Evolutionary conservation across 179 eudicot genomes (phyloP).

Genomic region (Beta lomatogona): DNA sequence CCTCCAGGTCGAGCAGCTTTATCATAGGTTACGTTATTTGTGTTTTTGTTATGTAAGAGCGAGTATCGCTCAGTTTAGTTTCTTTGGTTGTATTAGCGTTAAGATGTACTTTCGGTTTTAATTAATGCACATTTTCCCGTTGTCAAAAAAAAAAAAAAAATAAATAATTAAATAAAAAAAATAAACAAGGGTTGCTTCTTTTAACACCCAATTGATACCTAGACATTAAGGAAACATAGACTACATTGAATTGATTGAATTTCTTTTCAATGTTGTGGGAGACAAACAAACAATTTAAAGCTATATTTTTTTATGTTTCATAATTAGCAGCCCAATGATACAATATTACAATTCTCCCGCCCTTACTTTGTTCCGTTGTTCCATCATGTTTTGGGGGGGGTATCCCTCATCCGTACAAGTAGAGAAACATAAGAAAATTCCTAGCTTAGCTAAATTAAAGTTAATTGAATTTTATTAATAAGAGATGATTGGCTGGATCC

Average conservation of each 20-base stretch:
- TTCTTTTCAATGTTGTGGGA: constrained; percentile 19
- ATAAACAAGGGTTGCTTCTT: neutral
- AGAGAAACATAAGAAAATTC: neutral
- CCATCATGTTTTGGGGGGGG: neutral
- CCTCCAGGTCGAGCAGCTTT: too few relatives aligned
- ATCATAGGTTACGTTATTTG: too few relatives aligned
- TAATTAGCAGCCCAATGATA: neutral
- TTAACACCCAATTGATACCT: neutral
- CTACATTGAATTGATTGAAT: constrained; percentile 21
- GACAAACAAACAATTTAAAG: constrained; percentile 25
- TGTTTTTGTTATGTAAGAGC: too few relatives aligned
- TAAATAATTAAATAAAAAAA: too few relatives aligned
- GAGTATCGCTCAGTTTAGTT: too few relatives aligned
- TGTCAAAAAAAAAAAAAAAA: too few relatives aligned
- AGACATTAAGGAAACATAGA: constrained; percentile 11
- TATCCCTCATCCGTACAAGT: neutral
- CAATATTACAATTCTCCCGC: neutral
- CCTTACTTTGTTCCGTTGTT: constrained; percentile 12
- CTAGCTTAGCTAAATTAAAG: neutral
- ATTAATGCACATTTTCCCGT: too few relatives aligned
- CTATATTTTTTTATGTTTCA: neutral
- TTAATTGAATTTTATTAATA: too few relatives aligned
- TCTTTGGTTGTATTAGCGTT: too few relatives aligned
- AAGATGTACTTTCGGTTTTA: too few relatives aligned
- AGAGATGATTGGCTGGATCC: too few relatives aligned